Evolutionary conservation across 129 eudicot genomes (phyloP), one percentile per base, ranked within the genome.

Genomic region (Flaveria brownii): DNA sequence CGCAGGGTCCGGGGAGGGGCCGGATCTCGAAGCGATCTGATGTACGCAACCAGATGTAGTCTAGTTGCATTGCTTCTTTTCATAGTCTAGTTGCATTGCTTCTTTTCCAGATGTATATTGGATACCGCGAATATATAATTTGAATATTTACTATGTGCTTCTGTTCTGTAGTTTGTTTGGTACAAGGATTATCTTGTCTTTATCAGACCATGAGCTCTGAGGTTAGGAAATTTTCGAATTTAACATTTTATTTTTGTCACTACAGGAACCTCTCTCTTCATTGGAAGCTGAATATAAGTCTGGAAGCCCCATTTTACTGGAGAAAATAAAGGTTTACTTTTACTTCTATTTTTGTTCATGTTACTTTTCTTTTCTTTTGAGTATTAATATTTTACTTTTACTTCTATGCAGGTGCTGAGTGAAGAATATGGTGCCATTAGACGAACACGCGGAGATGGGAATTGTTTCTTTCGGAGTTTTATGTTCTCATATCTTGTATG

Each of bases 401-500:
- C 64, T 57, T 73, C 64, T 73, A 45, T 81, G 76, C 80, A 92
- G 98, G 82, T 88, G 72, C 90, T 92, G 72, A 85, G 72, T 20
- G 82, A 86, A 76, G 76, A 88, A 78, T 92, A 88, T 81, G 86
- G 87, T 75, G 98, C 88, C 52, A 90, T 92, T 55, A 92, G 98
- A 77, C 84, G 98, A 77, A 88, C 98, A 7, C 86, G 96, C 20
- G 97, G 97, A 65, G 97, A 93, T 81, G 96, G 96, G 59, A 90
- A 91, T 80, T 91, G 98, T 79, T 93, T 90, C 84, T 93, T 86
- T 64, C 89, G 98, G 68, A 82, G 98, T 78, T 93, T 93, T 80
- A 93, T 93, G 98, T 93, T 90, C 80, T 90, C 98, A 28, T 93
- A 90, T 79, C 91, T 93, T 50, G 98, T 93, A 82, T 65, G 98